A percentile compares a stretch with the other conserved stretches of the same genome.
These are phyloP conservation scores for Solanum piurae DNA, from an alignment of 257 asterid species.

Conservation along the genomic window DNA sequence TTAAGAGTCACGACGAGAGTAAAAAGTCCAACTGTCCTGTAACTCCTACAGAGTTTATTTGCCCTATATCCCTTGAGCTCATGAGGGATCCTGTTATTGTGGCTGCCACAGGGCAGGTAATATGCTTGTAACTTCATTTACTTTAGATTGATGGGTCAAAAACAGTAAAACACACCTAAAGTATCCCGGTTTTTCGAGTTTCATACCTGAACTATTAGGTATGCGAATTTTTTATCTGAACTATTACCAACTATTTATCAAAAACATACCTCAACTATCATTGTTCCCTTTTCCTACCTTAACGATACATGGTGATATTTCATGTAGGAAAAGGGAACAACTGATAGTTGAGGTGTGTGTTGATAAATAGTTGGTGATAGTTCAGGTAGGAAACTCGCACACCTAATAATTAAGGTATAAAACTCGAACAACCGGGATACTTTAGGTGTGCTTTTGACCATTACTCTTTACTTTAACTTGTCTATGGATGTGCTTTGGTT, in stretches of 20 bases:
- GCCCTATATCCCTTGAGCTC: conserved; percentile 95
- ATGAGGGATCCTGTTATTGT: conserved; percentile 97
- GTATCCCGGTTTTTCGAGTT: too few relatives aligned
- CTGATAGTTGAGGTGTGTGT: neutral
- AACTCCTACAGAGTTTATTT: conserved; percentile 71
- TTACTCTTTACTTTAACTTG: neutral
- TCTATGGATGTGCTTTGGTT: neutral
- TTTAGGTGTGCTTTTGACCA: neutral
- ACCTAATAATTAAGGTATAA: neutral
- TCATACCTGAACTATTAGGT: neutral
- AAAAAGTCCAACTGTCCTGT: conserved; percentile 46
- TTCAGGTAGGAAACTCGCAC: neutral
- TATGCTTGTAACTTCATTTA: neutral
- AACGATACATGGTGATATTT: neutral
- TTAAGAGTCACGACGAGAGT: conserved; percentile 41
- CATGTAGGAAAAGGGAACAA: neutral
- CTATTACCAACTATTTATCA: neutral
- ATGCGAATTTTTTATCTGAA: neutral
- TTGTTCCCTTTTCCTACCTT: neutral
- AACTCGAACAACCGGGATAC: neutral
- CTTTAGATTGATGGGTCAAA: neutral
- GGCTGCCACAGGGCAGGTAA: conserved; percentile 59
- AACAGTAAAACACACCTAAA: neutral
- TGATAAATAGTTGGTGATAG: neutral
- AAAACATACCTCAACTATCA: neutral